Conservation (phyloP, 192 early-diverging fungal genomes). For the Entomortierella parvispora region DNA sequence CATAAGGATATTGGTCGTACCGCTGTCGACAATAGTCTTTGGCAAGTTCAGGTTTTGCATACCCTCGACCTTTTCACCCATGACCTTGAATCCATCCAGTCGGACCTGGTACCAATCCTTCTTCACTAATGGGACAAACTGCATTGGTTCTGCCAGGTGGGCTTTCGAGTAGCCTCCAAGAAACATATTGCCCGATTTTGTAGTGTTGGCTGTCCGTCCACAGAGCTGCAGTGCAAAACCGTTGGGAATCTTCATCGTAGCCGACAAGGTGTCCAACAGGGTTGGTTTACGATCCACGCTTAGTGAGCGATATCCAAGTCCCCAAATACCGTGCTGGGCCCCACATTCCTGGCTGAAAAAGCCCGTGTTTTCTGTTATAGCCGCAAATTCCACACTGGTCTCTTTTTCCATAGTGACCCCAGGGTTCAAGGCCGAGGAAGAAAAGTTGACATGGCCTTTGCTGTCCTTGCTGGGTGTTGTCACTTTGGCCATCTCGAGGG, state of each 20-base stretch:
- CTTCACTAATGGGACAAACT: slow-evolving; percentile 36
- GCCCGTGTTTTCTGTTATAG: slow-evolving; percentile 28
- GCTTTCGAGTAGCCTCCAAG: slow-evolving; percentile 31
- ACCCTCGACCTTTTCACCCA: slow-evolving; percentile 22
- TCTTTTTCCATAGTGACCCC: slow-evolving; percentile 43
- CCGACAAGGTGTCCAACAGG: slow-evolving; percentile 38
- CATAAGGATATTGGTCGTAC: slow-evolving; percentile 50
- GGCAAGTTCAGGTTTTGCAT: slow-evolving; percentile 48
- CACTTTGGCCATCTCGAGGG: slow-evolving; percentile 45
- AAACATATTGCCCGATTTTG: slow-evolving; percentile 48
- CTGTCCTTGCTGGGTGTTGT: background rate
- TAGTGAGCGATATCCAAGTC: slow-evolving; percentile 23
- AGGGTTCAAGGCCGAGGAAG: background rate
- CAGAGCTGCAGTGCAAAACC: slow-evolving; percentile 50
- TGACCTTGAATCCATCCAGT: slow-evolving; percentile 47
- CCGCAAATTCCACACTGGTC: slow-evolving; percentile 45
- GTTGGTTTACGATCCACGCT: slow-evolving; percentile 37
- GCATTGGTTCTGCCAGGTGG: slow-evolving; percentile 41
- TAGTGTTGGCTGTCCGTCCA: slow-evolving; percentile 21
- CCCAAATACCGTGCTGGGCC: slow-evolving; percentile 48
- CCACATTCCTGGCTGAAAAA: slow-evolving; percentile 50
- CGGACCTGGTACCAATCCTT: slow-evolving; percentile 49
- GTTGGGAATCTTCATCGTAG: slow-evolving; percentile 45
- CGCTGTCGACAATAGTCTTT: slow-evolving; percentile 44
- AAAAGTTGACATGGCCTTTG: background rate